A percentile compares a stretch with the other conserved stretches of the same genome.
Conservation (phyloP, 1,284 basidiomycete species). For the Puccinia horiana region DNA sequence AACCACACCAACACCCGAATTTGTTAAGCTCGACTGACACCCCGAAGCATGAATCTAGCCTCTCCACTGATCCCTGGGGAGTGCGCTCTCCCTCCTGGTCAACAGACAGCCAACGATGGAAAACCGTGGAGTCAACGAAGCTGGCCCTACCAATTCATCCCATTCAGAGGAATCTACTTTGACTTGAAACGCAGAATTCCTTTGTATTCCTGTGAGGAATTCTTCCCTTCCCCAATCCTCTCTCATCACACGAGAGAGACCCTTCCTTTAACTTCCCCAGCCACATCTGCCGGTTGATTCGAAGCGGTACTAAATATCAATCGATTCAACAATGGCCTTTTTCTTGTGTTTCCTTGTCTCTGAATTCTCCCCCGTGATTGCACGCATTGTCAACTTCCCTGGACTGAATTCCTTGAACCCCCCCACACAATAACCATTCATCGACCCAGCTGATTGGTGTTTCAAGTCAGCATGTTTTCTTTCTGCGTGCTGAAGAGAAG, state of each 20-base stretch:
- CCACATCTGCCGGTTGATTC: no score
- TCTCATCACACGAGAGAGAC: background rate
- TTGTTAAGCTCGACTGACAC: no score
- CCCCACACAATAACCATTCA: background rate
- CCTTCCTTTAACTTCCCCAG: background rate
- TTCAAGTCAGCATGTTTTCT: constrained; percentile 18
- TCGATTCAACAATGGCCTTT: constrained; percentile 56
- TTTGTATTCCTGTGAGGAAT: constrained; percentile 64
- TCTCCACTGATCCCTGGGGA: background rate
- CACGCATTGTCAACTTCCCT: background rate
- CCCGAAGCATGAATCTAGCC: background rate
- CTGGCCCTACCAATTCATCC: constrained; percentile 56
- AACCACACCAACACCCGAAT: background rate
- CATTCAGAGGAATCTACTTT: constrained; percentile 72
- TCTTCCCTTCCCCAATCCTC: background rate
- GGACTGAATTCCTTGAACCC: background rate
- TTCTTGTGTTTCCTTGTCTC: no score
- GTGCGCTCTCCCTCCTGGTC: background rate
- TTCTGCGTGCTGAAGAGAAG: background rate
- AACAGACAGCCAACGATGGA: background rate
- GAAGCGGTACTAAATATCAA: constrained; percentile 74
- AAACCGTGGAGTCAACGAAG: constrained; percentile 56
- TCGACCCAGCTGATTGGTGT: constrained; percentile 19
- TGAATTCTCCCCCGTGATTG: background rate
- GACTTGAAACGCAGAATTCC: constrained; percentile 77